phyloP scores from a whole-genome alignment of 441 rosid species.

The Pelargonium australe region DNA sequence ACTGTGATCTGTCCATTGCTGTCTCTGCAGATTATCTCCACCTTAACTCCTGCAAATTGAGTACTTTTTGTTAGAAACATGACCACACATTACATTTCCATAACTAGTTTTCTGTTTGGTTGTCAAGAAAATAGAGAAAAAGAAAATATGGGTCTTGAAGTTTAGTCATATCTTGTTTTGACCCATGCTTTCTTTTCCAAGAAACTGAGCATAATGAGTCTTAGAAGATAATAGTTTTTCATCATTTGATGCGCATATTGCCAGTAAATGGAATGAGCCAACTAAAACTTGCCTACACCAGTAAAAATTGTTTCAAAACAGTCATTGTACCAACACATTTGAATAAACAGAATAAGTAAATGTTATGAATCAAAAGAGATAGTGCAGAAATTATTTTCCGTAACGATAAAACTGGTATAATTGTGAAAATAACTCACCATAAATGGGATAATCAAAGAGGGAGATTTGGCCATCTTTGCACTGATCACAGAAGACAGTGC shows the following conservation, averaged over 20 bases:
- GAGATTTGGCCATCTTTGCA: constrained; percentile 78
- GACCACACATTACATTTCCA: neutral
- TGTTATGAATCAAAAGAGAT: no score
- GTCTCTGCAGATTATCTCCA: constrained; percentile 49
- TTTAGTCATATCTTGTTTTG: no score
- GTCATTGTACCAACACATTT: no score
- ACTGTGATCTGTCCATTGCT: constrained; percentile 44
- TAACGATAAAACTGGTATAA: neutral
- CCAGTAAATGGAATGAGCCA: no score
- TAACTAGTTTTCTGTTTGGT: neutral
- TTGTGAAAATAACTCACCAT: constrained; percentile 33
- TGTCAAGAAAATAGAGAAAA: neutral
- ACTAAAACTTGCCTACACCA: no score
- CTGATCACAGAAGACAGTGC: constrained; percentile 80
- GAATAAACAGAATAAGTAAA: no score
- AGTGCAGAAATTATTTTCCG: no score
- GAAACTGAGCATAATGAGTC: no score
- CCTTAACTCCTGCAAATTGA: constrained; percentile 46
- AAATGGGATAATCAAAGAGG: constrained; percentile 66
- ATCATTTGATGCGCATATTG: no score
- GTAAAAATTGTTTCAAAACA: no score
- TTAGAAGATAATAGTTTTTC: no score
- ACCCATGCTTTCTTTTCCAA: no score
- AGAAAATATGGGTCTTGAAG: neutral
- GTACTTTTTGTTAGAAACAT: neutral